phyloP scores from a whole-genome alignment of 305 asterid genomes.

The Solanum chacoense region DNA sequence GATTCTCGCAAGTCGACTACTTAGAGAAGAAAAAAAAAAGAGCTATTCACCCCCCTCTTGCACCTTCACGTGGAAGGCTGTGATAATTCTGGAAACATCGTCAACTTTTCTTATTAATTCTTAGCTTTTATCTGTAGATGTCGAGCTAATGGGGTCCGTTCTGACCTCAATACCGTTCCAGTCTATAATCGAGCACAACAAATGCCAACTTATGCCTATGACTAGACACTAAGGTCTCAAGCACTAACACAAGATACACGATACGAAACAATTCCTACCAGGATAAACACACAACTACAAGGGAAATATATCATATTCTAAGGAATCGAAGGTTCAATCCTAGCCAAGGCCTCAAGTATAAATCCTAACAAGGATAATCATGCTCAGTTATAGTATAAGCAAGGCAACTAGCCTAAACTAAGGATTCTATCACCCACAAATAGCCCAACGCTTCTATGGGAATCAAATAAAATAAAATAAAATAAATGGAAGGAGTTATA shows the following conservation, averaged over 20 bases:
- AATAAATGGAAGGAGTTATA: background rate
- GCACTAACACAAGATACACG: background rate
- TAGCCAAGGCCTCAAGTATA: background rate
- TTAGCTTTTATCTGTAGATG: background rate
- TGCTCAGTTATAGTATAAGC: background rate
- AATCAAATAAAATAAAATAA: background rate
- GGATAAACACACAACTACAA: background rate
- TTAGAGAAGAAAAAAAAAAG: background rate
- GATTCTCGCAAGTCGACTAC: background rate
- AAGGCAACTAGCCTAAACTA: background rate
- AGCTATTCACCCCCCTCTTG: background rate
- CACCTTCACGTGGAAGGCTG: background rate
- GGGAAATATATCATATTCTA: background rate
- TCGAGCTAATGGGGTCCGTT: background rate
- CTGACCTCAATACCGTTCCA: background rate
- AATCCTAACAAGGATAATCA: background rate
- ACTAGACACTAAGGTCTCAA: background rate
- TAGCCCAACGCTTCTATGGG: background rate
- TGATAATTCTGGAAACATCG: background rate
- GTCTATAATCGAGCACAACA: background rate
- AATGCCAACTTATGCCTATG: background rate
- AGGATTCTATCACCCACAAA: background rate
- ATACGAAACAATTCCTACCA: too few species aligned
- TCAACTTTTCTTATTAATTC: background rate
- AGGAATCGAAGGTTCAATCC: background rate